A percentile compares a stretch with the other conserved stretches of the same genome.
Evolutionary conservation across 2,329 filamentous ascomycete genomes (phyloP).

Genomic region (Aspergillus sp.): DNA sequence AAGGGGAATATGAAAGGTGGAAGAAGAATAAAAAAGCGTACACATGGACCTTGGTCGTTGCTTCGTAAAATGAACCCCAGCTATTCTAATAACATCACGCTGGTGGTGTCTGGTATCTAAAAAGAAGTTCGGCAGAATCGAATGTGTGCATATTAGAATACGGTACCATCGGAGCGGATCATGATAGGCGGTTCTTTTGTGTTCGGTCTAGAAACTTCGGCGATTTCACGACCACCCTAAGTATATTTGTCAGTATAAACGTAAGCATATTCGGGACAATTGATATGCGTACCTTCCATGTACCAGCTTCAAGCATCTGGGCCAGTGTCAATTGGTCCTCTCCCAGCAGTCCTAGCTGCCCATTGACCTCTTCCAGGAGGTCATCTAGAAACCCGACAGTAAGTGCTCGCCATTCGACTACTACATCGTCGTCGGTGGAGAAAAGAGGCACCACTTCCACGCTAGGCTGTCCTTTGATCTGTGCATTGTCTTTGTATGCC

Average conservation of each 20-base stretch:
- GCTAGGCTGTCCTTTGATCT: conserved; percentile 68
- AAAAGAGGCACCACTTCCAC: conserved; percentile 74
- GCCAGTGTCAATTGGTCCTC: conserved; percentile 71
- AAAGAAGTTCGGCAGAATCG: conserved; percentile 22
- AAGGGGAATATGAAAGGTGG: conserved; percentile 7
- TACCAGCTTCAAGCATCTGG: conserved; percentile 92
- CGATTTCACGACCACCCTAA: conserved; percentile 88
- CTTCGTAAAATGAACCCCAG: conserved; percentile 30
- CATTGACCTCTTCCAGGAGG: conserved; percentile 68
- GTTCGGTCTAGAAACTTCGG: conserved; percentile 91
- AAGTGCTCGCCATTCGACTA: conserved; percentile 75
- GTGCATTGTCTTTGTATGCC: conserved; percentile 68
- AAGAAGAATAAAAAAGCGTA: conserved; percentile 12
- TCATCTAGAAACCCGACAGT: conserved; percentile 75
- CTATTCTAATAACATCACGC: conserved; percentile 12
- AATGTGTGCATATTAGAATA: conserved; percentile 64
- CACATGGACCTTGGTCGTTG: conserved; percentile 33
- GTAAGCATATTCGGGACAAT: conserved; percentile 2
- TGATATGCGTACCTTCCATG: conserved; percentile 79
- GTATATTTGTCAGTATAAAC: conserved; percentile 31
- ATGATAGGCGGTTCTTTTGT: conserved; percentile 96
- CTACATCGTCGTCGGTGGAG: conserved; percentile 70
- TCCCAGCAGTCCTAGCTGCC: conserved; percentile 65
- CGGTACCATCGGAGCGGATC: conserved; percentile 92
- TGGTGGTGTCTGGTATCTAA: conserved; percentile 27